Evolutionary conservation across 2,329 filamentous ascomycete species (phyloP).

Genomic region (Venturia oleaginea): DNA sequence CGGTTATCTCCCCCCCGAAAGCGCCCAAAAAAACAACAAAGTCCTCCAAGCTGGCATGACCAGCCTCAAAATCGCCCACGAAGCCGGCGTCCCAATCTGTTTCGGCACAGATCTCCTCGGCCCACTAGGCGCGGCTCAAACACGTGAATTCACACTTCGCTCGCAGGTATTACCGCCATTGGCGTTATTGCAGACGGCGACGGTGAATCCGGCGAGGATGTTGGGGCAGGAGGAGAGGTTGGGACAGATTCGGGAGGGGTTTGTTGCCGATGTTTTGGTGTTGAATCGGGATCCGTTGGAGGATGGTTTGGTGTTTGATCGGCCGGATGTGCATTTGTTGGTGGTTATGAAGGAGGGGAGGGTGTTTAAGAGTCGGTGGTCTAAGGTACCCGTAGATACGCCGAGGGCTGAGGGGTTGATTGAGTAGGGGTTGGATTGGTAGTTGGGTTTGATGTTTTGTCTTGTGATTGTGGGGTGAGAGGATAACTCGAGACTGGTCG

Average conservation of each 20-base stretch:
- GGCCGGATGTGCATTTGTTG: constrained; percentile 39
- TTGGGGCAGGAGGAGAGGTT: not conserved
- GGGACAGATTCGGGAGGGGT: constrained; percentile 27
- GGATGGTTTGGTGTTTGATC: constrained; percentile 44
- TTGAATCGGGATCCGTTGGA: constrained; percentile 45
- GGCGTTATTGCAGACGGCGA: not conserved
- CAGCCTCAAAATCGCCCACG: constrained; percentile 18
- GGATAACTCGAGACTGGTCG: too few species aligned
- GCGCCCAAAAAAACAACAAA: constrained; percentile 41
- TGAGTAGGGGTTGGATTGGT: too few species aligned
- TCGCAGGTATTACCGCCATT: not conserved
- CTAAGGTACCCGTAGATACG: not conserved
- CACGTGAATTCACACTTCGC: not conserved
- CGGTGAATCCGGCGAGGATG: not conserved
- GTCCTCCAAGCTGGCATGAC: constrained; percentile 41
- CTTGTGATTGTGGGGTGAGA: too few species aligned
- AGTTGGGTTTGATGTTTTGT: too few species aligned
- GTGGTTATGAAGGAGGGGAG: constrained; percentile 48
- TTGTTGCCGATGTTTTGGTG: constrained; percentile 45
- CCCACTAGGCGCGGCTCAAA: not conserved
- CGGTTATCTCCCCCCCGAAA: constrained; percentile 36
- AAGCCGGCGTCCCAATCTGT: not conserved
- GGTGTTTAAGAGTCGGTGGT: constrained; percentile 20
- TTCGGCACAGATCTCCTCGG: not conserved
- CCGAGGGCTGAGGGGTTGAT: not conserved